A percentile compares a stretch with the other conserved stretches of the same genome.
Evolutionary conservation across 371 early-diverging fungal genomes (phyloP).

Genomic region (Syncephalastrum contaminatum): DNA sequence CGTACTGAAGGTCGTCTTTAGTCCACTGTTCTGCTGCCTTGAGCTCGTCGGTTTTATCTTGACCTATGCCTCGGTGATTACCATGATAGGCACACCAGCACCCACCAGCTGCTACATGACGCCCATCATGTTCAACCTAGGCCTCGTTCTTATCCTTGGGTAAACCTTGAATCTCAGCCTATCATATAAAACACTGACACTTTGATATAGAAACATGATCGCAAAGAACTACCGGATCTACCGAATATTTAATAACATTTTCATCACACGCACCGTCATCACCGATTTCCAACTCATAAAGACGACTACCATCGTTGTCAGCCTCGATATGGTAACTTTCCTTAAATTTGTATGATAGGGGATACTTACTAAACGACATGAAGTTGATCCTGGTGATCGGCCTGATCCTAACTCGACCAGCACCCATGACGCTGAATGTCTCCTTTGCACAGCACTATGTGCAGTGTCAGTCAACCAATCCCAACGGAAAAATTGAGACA

Average conservation of each 20-base stretch:
- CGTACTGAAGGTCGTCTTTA: constrained; percentile 11
- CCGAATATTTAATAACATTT: constrained; percentile 61
- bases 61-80: constrained; percentile 47
- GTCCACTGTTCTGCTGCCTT: constrained; percentile 59
- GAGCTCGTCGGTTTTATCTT: constrained; percentile 58
- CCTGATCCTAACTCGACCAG: constrained; percentile 36
- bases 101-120: constrained; percentile 39
- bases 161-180: constrained; percentile 12
- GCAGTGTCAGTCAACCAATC: constrained; percentile 32
- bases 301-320: constrained; percentile 45
- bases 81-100: constrained; percentile 55
- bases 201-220: constrained; percentile 51
- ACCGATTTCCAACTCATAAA: constrained; percentile 53
- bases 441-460: constrained; percentile 48
- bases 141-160: constrained; percentile 56
- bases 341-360: too few relatives aligned
- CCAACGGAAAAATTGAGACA: constrained; percentile 5
- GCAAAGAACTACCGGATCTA: constrained; percentile 65
- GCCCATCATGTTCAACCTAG: constrained; percentile 52
- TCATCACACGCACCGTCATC: constrained; percentile 58
- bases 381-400: constrained; percentile 46
- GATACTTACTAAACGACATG: neutral
- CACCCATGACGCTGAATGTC: constrained; percentile 32
- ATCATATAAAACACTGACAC: neutral
- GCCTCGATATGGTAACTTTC: constrained; percentile 47